Evolutionary conservation across 2,329 filamentous ascomycete species (phyloP), one percentile per base, ranked within the genome.

Genomic region (Fusarium sp.): DNA sequence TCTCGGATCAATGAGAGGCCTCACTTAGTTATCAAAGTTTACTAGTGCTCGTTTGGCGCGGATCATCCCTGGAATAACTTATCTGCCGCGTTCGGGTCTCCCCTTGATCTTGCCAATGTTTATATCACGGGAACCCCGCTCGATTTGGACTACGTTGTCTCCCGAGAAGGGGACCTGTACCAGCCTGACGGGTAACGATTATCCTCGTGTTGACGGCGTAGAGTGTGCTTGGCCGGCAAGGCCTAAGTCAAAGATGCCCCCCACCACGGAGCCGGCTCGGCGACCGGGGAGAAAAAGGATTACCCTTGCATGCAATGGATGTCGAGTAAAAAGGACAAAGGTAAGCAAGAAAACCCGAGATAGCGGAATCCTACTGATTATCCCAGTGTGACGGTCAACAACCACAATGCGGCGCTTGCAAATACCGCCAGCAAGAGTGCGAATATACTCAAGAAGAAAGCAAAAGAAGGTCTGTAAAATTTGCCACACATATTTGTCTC

Each of bases 271-370:
- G n/a, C 50, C 47, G 8, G 34, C 14, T n/a, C 56, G 31, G 56
- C 57, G 38, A 11, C 31, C 24, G 7, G 58, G 57, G 6, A 50
- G 70, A 38, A 64, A 58, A 35, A 56, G 68, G 37, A 40, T 70
- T 11, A 70, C 66, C 22, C 58, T 71, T 4, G 69, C 69, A 14
- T 71, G 69, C 27, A 71, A 71, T 60, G 62, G 56, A 14, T 71
- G 69, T 14, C 62, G 69, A 5, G 52, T 52, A 10, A 71, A 71
- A 29, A 34, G 69, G 9, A 71, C 59, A 42, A 71, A 71, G 50
- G 50, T 35, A 22, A 56, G 27, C 24, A 11, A 14, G 2, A 1
- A 54, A 20, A 54, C 13, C 8, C 2, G 18, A 29, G 18, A 20
- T 6, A 10, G 50, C 13, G 27, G 22, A 16, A 16, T 20, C 11